Conservation (phyloP, 495 filamentous ascomycete species). For the Neurospora sp. region DNA sequence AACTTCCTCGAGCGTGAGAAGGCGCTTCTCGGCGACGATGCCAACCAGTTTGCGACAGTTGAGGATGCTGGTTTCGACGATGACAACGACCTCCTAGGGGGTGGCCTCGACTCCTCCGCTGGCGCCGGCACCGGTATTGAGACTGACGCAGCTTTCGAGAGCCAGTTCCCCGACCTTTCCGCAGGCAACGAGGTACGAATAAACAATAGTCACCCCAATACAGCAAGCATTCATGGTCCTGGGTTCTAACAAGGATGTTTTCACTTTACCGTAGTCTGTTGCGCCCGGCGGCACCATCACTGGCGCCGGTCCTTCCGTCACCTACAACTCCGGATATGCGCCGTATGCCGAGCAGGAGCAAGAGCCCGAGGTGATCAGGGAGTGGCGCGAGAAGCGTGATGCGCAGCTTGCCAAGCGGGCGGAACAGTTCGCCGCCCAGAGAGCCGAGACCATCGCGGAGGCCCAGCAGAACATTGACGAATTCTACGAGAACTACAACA, state of each 20-base stretch:
- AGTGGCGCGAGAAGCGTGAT: constrained; percentile 88
- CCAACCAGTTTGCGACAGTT: constrained; percentile 74
- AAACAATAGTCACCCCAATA: not conserved
- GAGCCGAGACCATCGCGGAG: constrained; percentile 69
- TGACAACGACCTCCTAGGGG: constrained; percentile 70
- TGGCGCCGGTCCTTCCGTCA: constrained; percentile 47
- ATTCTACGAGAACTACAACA: constrained; percentile 99
- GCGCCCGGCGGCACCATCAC: constrained; percentile 86
- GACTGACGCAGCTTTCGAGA: constrained; percentile 61
- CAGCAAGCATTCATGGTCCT: not conserved
- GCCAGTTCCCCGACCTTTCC: constrained; percentile 76
- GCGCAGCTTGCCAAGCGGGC: constrained; percentile 64
- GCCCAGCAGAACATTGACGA: constrained; percentile 89
- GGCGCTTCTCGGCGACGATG: constrained; percentile 82
- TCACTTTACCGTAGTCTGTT: constrained; percentile 48
- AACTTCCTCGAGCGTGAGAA: constrained; percentile 89
- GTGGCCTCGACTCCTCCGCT: constrained; percentile 34
- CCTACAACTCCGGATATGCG: constrained; percentile 58
- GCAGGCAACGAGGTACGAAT: constrained; percentile 65
- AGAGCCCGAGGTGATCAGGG: constrained; percentile 77
- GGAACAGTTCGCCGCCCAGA: constrained; percentile 64
- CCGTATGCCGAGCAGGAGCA: constrained; percentile 51
- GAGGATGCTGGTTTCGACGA: constrained; percentile 57
- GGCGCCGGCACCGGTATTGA: constrained; percentile 17
- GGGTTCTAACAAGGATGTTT: constrained; percentile 13